These are phyloP conservation scores for Hortaea sp. DNA, from an alignment of 2,329 filamentous ascomycete species.

Conservation along the genomic window DNA sequence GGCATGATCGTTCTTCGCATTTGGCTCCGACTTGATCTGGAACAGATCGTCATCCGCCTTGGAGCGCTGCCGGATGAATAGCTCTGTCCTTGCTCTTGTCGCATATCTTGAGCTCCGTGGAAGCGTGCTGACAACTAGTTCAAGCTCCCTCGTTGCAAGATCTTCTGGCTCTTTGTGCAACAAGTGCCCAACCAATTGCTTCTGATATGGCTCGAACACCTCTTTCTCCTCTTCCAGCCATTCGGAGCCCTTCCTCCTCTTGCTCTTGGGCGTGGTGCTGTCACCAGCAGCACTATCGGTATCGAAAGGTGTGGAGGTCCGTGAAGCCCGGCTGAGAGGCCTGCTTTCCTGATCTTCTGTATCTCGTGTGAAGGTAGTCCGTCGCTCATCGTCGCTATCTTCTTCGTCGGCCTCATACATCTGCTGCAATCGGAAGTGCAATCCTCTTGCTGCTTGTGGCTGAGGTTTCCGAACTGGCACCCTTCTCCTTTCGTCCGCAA, in stretches of 20 bases:
- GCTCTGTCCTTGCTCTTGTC: conserved; percentile 61
- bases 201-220: conserved; percentile 36
- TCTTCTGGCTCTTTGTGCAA: conserved; percentile 56
- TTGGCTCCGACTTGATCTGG: conserved; percentile 43
- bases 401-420: conserved; percentile 62
- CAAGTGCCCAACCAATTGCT: conserved; percentile 38
- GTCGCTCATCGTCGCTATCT: conserved; percentile 68
- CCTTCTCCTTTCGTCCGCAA: conserved; percentile 50
- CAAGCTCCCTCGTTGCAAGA: conserved; percentile 54
- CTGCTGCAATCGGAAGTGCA: conserved; percentile 69
- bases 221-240: conserved; percentile 42
- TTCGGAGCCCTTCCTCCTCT: conserved; percentile 35
- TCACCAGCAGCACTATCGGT: conserved; percentile 35
- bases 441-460: conserved; percentile 62
- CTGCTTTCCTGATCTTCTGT: conserved; percentile 81
- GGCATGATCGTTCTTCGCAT: conserved; percentile 30
- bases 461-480: conserved; percentile 47
- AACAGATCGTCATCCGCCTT: conserved; percentile 80
- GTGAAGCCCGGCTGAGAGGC: conserved; percentile 60
- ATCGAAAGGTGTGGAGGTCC: conserved; percentile 43
- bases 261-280: conserved; percentile 26
- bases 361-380: conserved; percentile 57
- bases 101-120: conserved; percentile 55
- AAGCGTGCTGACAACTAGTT: conserved; percentile 44
- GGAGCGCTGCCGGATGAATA: conserved; percentile 64